These are phyloP conservation scores for Vanrija pseudolonga DNA, from an alignment of 1,284 basidiomycete genomes.

Conservation along the genomic window DNA sequence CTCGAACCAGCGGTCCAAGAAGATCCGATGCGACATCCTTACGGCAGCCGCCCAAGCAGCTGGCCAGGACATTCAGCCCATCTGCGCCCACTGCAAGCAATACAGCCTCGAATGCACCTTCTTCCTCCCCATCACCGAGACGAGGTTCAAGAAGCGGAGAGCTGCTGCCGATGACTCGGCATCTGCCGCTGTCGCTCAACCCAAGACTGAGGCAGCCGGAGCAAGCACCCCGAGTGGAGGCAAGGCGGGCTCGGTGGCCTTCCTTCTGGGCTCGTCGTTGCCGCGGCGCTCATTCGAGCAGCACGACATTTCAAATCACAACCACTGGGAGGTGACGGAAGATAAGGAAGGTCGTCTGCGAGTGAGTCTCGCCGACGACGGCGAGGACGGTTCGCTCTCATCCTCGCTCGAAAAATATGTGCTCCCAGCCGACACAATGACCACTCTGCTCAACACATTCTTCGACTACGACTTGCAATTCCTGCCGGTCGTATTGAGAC, in stretches of 20 bases:
- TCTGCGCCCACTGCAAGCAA: slow-evolving; percentile 55
- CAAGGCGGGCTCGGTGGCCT: slow-evolving; percentile 46
- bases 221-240: no score
- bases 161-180: slow-evolving; percentile 53
- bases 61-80: slow-evolving; percentile 25
- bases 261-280: slow-evolving; percentile 83
- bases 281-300: slow-evolving; percentile 76
- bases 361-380: neutral
- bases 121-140: slow-evolving; percentile 96
- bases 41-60: slow-evolving; percentile 6
- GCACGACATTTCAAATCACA: slow-evolving; percentile 79
- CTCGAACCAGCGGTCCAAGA: slow-evolving; percentile 63
- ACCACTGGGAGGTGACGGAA: slow-evolving; percentile 74
- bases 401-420: slow-evolving; percentile 51
- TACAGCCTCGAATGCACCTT: slow-evolving; percentile 91
- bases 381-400: neutral
- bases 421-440: slow-evolving; percentile 64
- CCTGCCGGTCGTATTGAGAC: slow-evolving; percentile 78
- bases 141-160: slow-evolving; percentile 95
- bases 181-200: neutral
- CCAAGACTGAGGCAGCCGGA: slow-evolving; percentile 64
- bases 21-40: slow-evolving; percentile 63
- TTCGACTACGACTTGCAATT: slow-evolving; percentile 80
- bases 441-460: slow-evolving; percentile 83
- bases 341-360: slow-evolving; percentile 62